phyloP scores from a whole-genome alignment of 352 stramenopile species.

The Phytophthora melonis region DNA sequence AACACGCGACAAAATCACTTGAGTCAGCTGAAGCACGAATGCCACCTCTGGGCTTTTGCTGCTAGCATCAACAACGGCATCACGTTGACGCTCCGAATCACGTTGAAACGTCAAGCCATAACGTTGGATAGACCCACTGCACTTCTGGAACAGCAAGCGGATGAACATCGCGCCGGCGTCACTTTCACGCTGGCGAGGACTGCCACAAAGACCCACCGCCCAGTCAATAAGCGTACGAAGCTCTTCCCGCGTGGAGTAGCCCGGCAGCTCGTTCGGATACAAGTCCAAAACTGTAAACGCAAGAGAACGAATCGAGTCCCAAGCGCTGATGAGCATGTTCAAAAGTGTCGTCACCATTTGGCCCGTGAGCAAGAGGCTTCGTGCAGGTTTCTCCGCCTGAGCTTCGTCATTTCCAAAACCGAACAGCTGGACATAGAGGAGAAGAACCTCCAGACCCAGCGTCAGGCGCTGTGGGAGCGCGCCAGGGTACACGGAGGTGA shows the following conservation, averaged over 20 bases:
- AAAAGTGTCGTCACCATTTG: conserved; percentile 78
- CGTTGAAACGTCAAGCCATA: conserved; percentile 48
- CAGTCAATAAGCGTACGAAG: conserved; percentile 70
- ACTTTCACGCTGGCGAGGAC: conserved; percentile 83
- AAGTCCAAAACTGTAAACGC: conserved; percentile 74
- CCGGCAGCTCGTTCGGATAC: conserved; percentile 69
- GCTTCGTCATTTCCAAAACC: conserved; percentile 38
- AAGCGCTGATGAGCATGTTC: conserved; percentile 83
- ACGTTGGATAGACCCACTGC: conserved; percentile 56
- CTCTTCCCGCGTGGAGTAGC: conserved; percentile 55
- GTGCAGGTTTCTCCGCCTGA: conserved; percentile 10
- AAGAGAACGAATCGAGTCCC: conserved; percentile 80
- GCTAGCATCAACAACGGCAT: conserved; percentile 4
- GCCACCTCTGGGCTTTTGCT: conserved; percentile 41
- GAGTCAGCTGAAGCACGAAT: conserved; percentile 67
- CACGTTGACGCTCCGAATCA: conserved; percentile 1
- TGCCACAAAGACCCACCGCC: conserved; percentile 74
- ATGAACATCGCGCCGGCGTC: conserved; percentile 90
- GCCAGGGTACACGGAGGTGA: conserved; percentile 70
- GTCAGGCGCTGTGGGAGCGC: conserved; percentile 76
- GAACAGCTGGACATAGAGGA: conserved; percentile 81
- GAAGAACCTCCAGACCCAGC: conserved; percentile 74
- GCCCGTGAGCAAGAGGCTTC: conserved; percentile 54
- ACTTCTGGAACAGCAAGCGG: conserved; percentile 74
- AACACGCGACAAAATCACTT: conserved; percentile 59